Base-by-base conservation (phyloP, 192 early-diverging fungal species). In the Haplosporangium gracile region DNA sequence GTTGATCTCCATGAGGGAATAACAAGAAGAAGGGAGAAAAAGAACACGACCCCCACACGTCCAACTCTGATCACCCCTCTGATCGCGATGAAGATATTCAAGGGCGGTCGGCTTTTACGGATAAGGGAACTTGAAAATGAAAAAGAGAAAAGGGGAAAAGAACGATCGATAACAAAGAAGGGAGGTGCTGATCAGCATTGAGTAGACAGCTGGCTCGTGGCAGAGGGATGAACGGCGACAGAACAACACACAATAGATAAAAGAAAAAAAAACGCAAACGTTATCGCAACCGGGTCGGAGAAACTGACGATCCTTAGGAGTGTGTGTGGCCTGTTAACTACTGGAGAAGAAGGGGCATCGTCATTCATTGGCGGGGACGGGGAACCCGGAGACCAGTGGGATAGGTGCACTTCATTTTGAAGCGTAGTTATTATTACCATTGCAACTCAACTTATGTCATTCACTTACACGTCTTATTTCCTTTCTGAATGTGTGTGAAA, bases 271-370 rank as follows among this genome's bases (percentile, higher is more conserved):
- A 10, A 26, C n/a, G 10, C 11, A 65, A 65, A 65, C 60, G 29
- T 65, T 65, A 65, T 65, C 60, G 10, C 11, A 32, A 15, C 60
- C 60, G 60, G 60, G 60, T 65, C 60, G 60, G 60, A 65, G 60
- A 65, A 65, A 32, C 60, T 26, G 57, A 29, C 26, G 57, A 63
- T 63, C 57, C 26, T 65, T 26, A 26, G 22, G 60, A 16, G 29
- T 29, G 29, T 29, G 60, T 26, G 29, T 65, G 29, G 60, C 60
- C 10, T 65, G 60, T 65, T 65, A 10, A 65, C 60, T 13, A 65
- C 26, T 26, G 10, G 8, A 0, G 10, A 32, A 26, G 11, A 32
- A 26, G 10, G 16, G 49, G 15, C 60, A 32, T 13, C 60, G 29
- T 26, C 57, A 60, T 60, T 65, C 26, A 29, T 15, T 65, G 60